These are phyloP conservation scores for Trametopsis cervina DNA, from an alignment of 768 basidiomycete genomes.

Conservation along the genomic window DNA sequence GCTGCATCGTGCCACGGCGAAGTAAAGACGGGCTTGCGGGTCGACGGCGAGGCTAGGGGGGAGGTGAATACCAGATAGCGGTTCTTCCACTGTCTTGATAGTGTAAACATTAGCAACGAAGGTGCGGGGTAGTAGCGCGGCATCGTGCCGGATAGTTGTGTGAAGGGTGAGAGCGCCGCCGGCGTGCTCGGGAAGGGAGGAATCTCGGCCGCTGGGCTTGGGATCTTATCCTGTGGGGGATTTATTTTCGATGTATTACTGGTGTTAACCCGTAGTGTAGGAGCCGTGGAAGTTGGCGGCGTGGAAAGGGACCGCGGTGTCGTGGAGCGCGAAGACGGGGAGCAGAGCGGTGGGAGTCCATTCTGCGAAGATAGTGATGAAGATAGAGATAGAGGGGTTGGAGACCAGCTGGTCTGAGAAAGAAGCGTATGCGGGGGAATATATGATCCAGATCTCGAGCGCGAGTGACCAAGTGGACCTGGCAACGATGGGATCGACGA, in stretches of 20 bases:
- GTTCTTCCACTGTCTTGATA: slow-evolving; percentile 67
- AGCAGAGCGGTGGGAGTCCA: background rate
- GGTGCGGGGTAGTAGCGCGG: slow-evolving; percentile 65
- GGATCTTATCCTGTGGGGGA: slow-evolving; percentile 7
- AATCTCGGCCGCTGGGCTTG: slow-evolving; percentile 19
- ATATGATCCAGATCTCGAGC: slow-evolving; percentile 10
- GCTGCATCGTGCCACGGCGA: slow-evolving; percentile 5
- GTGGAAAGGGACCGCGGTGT: slow-evolving; percentile 5
- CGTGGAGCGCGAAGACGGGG: background rate
- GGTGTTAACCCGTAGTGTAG: background rate
- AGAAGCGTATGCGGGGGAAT: slow-evolving; percentile 3
- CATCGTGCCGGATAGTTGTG: slow-evolving; percentile 44
- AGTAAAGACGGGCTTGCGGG: slow-evolving; percentile 2
- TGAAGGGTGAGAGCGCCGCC: slow-evolving; percentile 43
- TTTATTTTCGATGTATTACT: slow-evolving; percentile 9
- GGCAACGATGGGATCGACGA: slow-evolving; percentile 4
- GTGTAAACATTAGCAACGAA: slow-evolving; percentile 61
- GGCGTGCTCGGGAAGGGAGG: slow-evolving; percentile 62
- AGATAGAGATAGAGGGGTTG: slow-evolving; percentile 5
- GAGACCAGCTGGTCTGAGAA: background rate
- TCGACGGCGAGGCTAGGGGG: slow-evolving; percentile 14
- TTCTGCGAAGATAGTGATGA: background rate
- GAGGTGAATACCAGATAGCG: slow-evolving; percentile 51
- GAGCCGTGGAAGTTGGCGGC: slow-evolving; percentile 4
- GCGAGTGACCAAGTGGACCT: slow-evolving; percentile 9